Evolutionary conservation across 1,139 yeast genomes (phyloP), one percentile per base, ranked within the genome.

Genomic region (Magnusiomyces magnusii): DNA sequence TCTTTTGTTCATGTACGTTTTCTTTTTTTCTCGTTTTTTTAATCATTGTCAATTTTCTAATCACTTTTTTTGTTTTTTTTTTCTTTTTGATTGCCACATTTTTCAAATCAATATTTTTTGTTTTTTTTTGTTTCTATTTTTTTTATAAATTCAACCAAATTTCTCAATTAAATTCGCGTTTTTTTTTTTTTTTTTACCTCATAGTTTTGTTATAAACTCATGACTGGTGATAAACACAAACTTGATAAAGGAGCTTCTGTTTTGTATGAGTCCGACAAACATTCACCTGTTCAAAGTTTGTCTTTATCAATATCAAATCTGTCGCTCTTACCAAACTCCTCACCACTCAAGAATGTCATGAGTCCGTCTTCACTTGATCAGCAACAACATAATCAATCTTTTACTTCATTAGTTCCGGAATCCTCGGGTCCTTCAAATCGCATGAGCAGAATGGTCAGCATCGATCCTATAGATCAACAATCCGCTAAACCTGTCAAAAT

Each of bases 401-500:
- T 31, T 39, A 10, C 44, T 39, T n/a, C 44, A 39, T 17, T n/a
- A 10, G 17, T n/a, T 10, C 19, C 44, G 19, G 44, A 10, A 39
- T 39, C 27, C 49, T 23, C 49, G 24, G 44, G n/a, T 17, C 7
- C 25, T 27, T 5, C 49, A 19, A 44, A 23, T 27, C 9, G 27
- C 5, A 44, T 44, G 49, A 23, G 49, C 49, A 44, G 49, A 23
- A 44, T 44, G 49, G 49, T 44, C 27, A 44, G 49, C 21, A 44
- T 44, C 10, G 49, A 44, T n/a, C 49, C 49, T 23, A 44, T 44
- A 44, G 49, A 44, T 17, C 49, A 44, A 23, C 27, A 44, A 10
- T 44, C 49, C 7, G 49, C 49, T 5, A 44, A 44, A n/a, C 49
- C 49, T 23, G 49, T 44, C 49, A 44, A 44, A 44, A 44, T 44